Evolutionary conservation across 495 filamentous ascomycete genomes (phyloP).

Genomic region (Parathielavia appendiculata): DNA sequence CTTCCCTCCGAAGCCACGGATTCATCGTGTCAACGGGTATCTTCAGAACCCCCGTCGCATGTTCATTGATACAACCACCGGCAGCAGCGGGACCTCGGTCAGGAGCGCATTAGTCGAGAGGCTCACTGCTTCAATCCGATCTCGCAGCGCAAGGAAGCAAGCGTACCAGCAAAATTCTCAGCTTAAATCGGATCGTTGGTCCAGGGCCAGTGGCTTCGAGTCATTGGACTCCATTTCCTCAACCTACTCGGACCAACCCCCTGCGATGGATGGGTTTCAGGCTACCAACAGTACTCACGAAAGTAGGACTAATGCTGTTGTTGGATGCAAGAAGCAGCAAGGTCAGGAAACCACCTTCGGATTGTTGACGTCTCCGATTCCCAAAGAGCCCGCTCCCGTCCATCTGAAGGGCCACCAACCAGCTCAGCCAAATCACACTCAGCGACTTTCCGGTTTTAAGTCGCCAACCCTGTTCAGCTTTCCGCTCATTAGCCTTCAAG

Average conservation of each 20-base stretch:
- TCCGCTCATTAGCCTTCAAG: conserved; percentile 24
- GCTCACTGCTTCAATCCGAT: conserved; percentile 25
- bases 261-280: not conserved
- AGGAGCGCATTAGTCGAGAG: conserved; percentile 22
- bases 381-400: not conserved
- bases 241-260: not conserved
- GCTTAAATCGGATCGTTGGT: not conserved
- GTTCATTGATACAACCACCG: conserved; percentile 15
- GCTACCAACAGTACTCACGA: not conserved
- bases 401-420: not conserved
- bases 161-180: conserved; percentile 12
- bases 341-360: not conserved
- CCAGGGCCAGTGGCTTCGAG: conserved; percentile 2
- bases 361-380: not conserved
- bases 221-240: conserved; percentile 17
- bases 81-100: conserved; percentile 14
- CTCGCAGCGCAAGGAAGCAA: conserved; percentile 11
- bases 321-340: not conserved
- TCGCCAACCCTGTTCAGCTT: conserved; percentile 26
- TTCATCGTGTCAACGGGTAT: conserved; percentile 28
- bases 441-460: not conserved
- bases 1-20: conserved; percentile 26
- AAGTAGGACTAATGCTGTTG: not conserved
- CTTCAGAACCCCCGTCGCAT: conserved; percentile 25
- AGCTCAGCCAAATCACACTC: not conserved